Evolutionary conservation across 1,284 basidiomycete species (phyloP).

Genomic region (Austroboletus rostrupii): DNA sequence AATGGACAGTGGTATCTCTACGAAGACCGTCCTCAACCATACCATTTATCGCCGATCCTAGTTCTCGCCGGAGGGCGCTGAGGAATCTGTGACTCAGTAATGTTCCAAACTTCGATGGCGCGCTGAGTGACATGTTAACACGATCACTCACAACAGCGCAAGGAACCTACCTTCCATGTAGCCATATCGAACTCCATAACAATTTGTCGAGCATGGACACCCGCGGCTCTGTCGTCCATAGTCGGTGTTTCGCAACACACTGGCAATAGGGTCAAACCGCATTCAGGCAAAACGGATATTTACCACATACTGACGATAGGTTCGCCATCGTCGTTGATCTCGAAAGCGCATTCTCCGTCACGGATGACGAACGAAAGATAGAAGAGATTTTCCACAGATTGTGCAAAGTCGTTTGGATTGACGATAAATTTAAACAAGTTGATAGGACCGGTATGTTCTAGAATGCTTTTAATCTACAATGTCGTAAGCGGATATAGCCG

Average conservation of each 20-base stretch:
- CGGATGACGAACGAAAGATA: slow-evolving; percentile 88
- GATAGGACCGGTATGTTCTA: slow-evolving; percentile 47
- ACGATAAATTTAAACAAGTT: slow-evolving; percentile 84
- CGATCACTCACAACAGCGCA: neutral
- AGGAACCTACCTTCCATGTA: slow-evolving; percentile 66
- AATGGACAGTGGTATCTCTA: slow-evolving; percentile 2
- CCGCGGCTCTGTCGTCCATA: slow-evolving; percentile 58
- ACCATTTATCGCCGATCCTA: slow-evolving; percentile 63
- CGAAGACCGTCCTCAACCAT: slow-evolving; percentile 41
- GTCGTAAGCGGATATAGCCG: slow-evolving; percentile 1
- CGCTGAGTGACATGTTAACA: slow-evolving; percentile 39
- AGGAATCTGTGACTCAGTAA: slow-evolving; percentile 65
- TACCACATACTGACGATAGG: slow-evolving; percentile 62
- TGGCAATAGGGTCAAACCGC: slow-evolving; percentile 24
- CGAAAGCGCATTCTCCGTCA: slow-evolving; percentile 75
- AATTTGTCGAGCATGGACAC: slow-evolving; percentile 73
- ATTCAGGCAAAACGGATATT: slow-evolving; percentile 20
- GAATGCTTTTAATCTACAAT: slow-evolving; percentile 51
- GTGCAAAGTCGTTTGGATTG: slow-evolving; percentile 84
- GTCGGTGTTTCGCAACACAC: slow-evolving; percentile 62
- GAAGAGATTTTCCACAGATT: slow-evolving; percentile 92
- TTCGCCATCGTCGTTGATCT: slow-evolving; percentile 61
- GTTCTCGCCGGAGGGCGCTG: slow-evolving; percentile 54
- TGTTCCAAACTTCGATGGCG: slow-evolving; percentile 78
- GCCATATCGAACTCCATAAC: slow-evolving; percentile 84